Evolutionary conservation across 1,139 yeast genomes (phyloP), one percentile per base, ranked within the genome.

Genomic region (Debaryomyces psychrophilus): DNA sequence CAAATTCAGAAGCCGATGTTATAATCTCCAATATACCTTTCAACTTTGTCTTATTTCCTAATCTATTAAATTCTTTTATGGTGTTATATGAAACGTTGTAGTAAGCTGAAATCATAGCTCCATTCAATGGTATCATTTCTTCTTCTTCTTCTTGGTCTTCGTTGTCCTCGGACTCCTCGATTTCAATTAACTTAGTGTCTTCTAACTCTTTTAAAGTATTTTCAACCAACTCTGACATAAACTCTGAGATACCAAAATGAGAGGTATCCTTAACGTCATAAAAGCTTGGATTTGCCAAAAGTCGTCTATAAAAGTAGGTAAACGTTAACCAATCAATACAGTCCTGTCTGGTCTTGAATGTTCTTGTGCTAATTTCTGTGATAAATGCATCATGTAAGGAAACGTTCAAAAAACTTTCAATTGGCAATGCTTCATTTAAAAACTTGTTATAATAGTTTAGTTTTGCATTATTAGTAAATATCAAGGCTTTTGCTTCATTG

Each of bases 321-420:
- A 81, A 88, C 0, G 97, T 87, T 35, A 95, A 61, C 95, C 96
- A 89, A 58, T 92, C 97, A 49, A 95, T 80, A 53, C 96, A 88
- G 53, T 88, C 95, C 57, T 92, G 97, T 58, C 88, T 82, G 5
- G 81, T 73, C 43, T 73, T 77, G 48, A 93, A 77, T n/a, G 83
- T 72, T 1, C 81, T 74, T 11, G 83, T 79, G 43, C 87, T 79
- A 12, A 90, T 83, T 54, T 90, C 98, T 35, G 81, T 79, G 36
- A 87, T 65, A 40, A 93, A 75, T 0, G 80, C 76, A 59, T 92
- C 97, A 49, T 81, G 84, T 14, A 90, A 57, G 38, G 70, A 66
- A 9, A 71, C 65, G 44, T 79, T 79, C 55, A 90, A 62, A 55
- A 77, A 82, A 65, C 97, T 90, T 62, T 95, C 99, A 31, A 90